These are phyloP conservation scores for Quillaja saponaria DNA, from an alignment of 306 rosid species.

Conservation along the genomic window DNA sequence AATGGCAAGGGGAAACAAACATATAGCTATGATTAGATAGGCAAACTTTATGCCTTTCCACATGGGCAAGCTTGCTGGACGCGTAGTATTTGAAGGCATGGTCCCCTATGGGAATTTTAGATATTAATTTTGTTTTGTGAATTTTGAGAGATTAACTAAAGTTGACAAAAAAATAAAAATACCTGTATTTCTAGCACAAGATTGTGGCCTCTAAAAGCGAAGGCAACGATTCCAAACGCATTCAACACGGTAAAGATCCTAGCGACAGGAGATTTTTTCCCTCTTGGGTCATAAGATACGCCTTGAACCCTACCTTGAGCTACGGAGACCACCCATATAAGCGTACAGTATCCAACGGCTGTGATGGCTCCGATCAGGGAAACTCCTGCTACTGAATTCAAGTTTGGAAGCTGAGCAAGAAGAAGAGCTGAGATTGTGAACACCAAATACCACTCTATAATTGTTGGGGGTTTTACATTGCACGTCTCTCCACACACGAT, in stretches of 20 bases:
- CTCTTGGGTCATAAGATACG: slow-evolving; percentile 42
- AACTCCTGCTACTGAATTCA: slow-evolving; percentile 70
- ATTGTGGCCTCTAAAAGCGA: slow-evolving; percentile 83
- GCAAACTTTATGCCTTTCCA: slow-evolving; percentile 75
- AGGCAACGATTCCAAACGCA: slow-evolving; percentile 70
- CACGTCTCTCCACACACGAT: slow-evolving; percentile 39
- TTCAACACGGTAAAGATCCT: slow-evolving; percentile 43
- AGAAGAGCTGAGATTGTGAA: slow-evolving; percentile 55
- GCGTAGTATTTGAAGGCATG: slow-evolving; percentile 55
- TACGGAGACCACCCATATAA: slow-evolving; percentile 59
- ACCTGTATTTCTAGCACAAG: slow-evolving; percentile 84
- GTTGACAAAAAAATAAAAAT: too few species aligned
- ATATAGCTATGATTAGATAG: slow-evolving; percentile 58
- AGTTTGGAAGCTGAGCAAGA: slow-evolving; percentile 79
- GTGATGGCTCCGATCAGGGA: slow-evolving; percentile 65
- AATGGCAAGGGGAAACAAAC: slow-evolving; percentile 69
- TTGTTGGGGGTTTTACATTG: slow-evolving; percentile 28
- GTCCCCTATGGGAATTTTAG: slow-evolving; percentile 62
- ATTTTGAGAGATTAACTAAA: too few species aligned
- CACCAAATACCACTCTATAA: slow-evolving; percentile 63
- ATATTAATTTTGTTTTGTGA: too few species aligned
- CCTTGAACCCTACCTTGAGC: slow-evolving; percentile 33
- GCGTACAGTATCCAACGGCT: slow-evolving; percentile 56
- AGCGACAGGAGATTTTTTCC: slow-evolving; percentile 29
- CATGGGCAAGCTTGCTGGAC: slow-evolving; percentile 67